phyloP scores from a whole-genome alignment of 2,329 filamentous ascomycete genomes.

The Ophiostoma ulmi region DNA sequence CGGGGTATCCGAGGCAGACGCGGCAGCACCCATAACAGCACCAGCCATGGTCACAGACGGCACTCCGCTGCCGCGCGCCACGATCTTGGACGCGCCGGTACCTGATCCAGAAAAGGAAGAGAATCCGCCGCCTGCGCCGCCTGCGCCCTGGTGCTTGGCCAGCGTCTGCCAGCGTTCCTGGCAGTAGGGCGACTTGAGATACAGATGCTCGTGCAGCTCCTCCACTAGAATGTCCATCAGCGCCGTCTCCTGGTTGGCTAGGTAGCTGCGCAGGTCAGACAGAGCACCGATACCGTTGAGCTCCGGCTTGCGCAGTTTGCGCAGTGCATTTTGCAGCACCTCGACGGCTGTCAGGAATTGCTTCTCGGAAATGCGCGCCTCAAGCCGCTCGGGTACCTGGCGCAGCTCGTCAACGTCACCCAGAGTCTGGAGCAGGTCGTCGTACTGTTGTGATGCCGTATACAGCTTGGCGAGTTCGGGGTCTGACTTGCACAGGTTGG shows the following conservation, averaged over 20 bases:
- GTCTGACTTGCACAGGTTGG: conserved; percentile 75
- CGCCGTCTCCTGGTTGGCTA: conserved; percentile 86
- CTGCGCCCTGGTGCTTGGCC: conserved; percentile 56
- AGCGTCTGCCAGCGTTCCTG: conserved; percentile 91
- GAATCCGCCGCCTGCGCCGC: not conserved
- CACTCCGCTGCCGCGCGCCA: not conserved
- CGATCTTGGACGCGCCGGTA: not conserved
- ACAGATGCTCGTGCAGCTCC: conserved; percentile 93
- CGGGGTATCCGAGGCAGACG: conserved; percentile 39
- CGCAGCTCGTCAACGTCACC: conserved; percentile 83
- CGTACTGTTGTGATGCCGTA: conserved; percentile 80
- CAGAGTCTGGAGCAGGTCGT: conserved; percentile 78
- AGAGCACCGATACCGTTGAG: conserved; percentile 88
- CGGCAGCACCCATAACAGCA: conserved; percentile 11
- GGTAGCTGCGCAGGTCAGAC: conserved; percentile 77
- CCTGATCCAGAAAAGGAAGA: not conserved
- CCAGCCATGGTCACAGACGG: conserved; percentile 9
- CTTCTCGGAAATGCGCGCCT: conserved; percentile 94
- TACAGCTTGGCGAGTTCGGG: conserved; percentile 89
- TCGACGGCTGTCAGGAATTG: conserved; percentile 90
- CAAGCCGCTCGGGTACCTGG: conserved; percentile 82
- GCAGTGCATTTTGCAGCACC: conserved; percentile 78
- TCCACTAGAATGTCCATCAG: conserved; percentile 95
- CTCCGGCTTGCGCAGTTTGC: conserved; percentile 78
- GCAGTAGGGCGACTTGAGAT: conserved; percentile 95